Evolutionary conservation across 176 grass and related monocot species (phyloP).

Genomic region (Paspalum vaginatum): DNA sequence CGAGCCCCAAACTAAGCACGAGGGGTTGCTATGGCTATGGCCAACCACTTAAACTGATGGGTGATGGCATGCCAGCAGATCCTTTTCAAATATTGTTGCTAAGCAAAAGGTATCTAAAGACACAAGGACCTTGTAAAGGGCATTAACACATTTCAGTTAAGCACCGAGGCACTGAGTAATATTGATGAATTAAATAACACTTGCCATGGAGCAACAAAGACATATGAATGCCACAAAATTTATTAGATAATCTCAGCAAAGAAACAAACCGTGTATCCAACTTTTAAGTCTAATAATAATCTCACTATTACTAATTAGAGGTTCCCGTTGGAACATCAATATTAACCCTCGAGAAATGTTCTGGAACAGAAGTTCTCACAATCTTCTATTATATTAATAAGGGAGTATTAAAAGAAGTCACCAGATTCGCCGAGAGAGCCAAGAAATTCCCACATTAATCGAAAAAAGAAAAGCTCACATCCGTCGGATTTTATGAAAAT

Average conservation of each 20-base stretch:
- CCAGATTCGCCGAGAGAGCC: too few species aligned
- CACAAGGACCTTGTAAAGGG: constrained; percentile 6
- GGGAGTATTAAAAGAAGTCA: too few species aligned
- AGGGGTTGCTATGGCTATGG: neutral
- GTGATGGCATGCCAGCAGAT: constrained; percentile 30
- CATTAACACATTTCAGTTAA: constrained; percentile 23
- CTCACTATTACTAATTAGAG: too few species aligned
- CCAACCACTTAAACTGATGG: constrained; percentile 5
- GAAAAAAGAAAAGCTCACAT: too few species aligned
- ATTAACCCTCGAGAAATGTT: too few species aligned
- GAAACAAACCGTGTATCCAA: constrained; percentile 14
- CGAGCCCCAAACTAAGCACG: neutral
- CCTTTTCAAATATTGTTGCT: constrained; percentile 33
- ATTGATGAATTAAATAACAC: neutral
- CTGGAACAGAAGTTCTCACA: too few species aligned
- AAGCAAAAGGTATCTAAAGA: constrained; percentile 11
- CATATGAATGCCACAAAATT: neutral
- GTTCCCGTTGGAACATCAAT: too few species aligned
- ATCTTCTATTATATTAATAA: too few species aligned
- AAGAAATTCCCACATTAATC: too few species aligned
- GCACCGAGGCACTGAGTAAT: constrained; percentile 1
- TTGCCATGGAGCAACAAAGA: neutral
- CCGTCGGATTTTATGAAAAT: too few species aligned
- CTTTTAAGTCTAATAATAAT: neutral
- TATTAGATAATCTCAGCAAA: neutral